Evolutionary conservation across 768 basidiomycete genomes (phyloP).

Genomic region (Dioszegia hungarica): DNA sequence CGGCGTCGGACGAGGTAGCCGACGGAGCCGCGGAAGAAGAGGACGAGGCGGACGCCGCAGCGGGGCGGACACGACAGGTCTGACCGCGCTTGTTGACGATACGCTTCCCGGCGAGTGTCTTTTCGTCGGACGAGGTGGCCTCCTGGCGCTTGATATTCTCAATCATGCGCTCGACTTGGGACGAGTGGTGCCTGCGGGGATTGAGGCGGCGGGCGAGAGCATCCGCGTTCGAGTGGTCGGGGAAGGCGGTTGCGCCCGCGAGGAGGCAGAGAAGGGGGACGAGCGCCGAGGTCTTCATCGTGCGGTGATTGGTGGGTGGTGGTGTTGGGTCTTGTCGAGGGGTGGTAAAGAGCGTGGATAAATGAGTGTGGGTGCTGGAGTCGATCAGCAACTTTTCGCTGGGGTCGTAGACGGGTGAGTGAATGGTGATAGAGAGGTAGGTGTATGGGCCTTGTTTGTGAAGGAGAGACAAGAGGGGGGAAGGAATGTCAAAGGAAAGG

Average conservation of each 20-base stretch:
- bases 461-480: too few relatives aligned
- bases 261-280: constrained; percentile 23
- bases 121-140: neutral
- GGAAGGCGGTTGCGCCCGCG: constrained; percentile 4
- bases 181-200: constrained; percentile 17
- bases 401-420: too few relatives aligned
- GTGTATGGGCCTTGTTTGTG: too few relatives aligned
- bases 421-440: too few relatives aligned
- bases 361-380: neutral
- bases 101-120: neutral
- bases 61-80: constrained; percentile 1
- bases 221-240: constrained; percentile 10
- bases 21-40: constrained; percentile 9
- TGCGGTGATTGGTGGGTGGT: constrained; percentile 4
- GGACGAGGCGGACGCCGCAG: constrained; percentile 6
- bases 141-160: constrained; percentile 4
- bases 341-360: constrained; percentile 4
- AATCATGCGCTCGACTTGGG: constrained; percentile 8
- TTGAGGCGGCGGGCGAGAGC: constrained; percentile 12
- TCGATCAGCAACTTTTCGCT: too few relatives aligned
- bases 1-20: constrained; percentile 3
- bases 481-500: too few relatives aligned
- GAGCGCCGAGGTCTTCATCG: constrained; percentile 29
- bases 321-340: neutral
- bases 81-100: constrained; percentile 13